Percentiles rank a stretch among this genome's conserved stretches.
Evolutionary conservation across 164 flowering plant species (phyloP).

Genomic region (Protea cynaroides): DNA sequence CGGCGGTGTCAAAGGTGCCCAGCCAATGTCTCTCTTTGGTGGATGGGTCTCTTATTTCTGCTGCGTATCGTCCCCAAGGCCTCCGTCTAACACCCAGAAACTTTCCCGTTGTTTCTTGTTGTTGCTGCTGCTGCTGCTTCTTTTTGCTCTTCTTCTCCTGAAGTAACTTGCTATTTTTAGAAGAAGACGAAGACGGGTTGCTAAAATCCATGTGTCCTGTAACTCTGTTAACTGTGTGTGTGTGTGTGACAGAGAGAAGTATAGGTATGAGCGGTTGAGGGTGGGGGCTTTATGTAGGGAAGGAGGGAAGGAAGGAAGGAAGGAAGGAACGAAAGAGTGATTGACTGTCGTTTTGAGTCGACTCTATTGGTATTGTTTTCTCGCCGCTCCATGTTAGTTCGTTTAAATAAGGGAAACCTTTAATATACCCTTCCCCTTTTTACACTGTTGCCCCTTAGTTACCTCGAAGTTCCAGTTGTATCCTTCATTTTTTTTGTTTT

Average conservation of each 20-base stretch:
- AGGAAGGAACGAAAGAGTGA: not conserved
- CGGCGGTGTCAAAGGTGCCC: constrained; percentile 53
- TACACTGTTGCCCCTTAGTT: constrained; percentile 1
- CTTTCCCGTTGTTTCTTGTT: not conserved
- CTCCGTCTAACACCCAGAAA: constrained; percentile 36
- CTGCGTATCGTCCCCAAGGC: constrained; percentile 51
- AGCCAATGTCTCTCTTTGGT: constrained; percentile 52
- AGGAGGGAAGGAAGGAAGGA: not conserved
- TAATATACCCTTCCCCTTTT: constrained; percentile 3
- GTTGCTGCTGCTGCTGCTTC: constrained; percentile 23
- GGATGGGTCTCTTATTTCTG: constrained; percentile 48
- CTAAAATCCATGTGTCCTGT: constrained; percentile 18
- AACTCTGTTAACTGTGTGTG: no score
- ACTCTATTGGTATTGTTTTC: not conserved
- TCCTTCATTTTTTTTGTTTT: not conserved
- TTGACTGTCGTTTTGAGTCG: not conserved
- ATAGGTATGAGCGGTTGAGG: no score
- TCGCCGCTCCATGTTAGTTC: constrained; percentile 13
- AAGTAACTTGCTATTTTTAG: constrained; percentile 10
- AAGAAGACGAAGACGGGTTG: constrained; percentile 17
- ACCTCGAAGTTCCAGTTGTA: not conserved
- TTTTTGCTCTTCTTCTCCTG: constrained; percentile 20
- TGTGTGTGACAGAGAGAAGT: no score
- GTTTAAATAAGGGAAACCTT: constrained; percentile 10
- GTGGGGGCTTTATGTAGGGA: not conserved